Evolutionary conservation across 1,284 basidiomycete genomes (phyloP).

Genomic region (Golubevia sp.): DNA sequence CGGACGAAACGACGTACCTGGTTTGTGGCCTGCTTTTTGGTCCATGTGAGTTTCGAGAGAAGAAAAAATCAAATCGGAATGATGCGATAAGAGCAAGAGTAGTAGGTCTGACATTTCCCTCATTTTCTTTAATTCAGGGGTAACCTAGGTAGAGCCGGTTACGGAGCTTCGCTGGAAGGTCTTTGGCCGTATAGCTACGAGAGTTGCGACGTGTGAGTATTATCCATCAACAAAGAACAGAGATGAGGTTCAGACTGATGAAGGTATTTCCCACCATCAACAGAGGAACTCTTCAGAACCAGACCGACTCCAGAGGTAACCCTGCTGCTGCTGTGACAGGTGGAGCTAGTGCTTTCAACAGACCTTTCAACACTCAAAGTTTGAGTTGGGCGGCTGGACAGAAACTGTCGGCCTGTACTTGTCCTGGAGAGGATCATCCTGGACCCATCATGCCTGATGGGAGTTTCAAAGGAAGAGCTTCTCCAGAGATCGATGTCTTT

Average conservation of each 20-base stretch:
- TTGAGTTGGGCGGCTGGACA: conserved; percentile 48
- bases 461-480: conserved; percentile 27
- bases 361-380: no score
- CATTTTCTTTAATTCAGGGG: conserved; percentile 43
- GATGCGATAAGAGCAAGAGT: no score
- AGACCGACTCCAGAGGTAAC: conserved; percentile 17
- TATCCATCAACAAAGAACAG: conserved; percentile 16
- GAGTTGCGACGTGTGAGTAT: conserved; percentile 28
- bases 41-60: not conserved
- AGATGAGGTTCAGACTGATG: conserved; percentile 4
- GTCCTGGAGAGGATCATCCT: conserved; percentile 54
- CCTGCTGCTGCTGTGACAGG: not conserved
- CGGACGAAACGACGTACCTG: not conserved
- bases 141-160: conserved; percentile 55
- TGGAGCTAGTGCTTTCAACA: not conserved
- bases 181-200: conserved; percentile 65
- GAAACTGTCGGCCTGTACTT: conserved; percentile 54
- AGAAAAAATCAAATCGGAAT: not conserved
- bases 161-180: conserved; percentile 62
- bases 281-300: conserved; percentile 18
- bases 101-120: not conserved
- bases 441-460: conserved; percentile 37
- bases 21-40: conserved; percentile 32
- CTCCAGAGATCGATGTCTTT: conserved; percentile 29
- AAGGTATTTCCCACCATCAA: no score